Evolutionary conservation across 2,329 filamentous ascomycete species (phyloP).

Genomic region (Trichoderma sp.): DNA sequence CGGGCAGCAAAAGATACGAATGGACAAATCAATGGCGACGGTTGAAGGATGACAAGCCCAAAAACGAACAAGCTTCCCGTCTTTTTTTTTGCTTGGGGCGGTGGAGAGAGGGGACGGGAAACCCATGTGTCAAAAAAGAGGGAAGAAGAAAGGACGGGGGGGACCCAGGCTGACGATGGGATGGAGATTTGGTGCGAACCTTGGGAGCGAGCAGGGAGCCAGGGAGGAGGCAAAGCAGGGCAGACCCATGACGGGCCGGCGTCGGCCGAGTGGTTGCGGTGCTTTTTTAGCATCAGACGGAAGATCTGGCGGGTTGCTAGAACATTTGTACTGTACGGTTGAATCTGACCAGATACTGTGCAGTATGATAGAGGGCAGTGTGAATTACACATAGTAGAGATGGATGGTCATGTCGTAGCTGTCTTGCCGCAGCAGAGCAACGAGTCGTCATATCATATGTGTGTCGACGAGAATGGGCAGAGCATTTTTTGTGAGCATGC

Average conservation of each 20-base stretch:
- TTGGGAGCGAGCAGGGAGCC: background rate
- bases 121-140: conserved; percentile 13
- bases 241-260: conserved; percentile 17
- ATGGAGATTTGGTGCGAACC: background rate
- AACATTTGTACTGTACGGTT: background rate
- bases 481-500: background rate
- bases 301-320: background rate
- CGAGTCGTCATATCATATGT: background rate
- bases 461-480: background rate
- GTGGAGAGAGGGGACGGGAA: background rate
- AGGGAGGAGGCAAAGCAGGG: background rate
- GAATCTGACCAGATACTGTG: too few species aligned
- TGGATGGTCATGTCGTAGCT: background rate
- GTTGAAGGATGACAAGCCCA: background rate
- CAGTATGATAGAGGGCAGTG: too few species aligned
- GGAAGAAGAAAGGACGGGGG: background rate
- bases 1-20: background rate
- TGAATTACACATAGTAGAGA: too few species aligned
- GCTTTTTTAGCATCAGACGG: background rate
- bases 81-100: background rate
- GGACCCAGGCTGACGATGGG: conserved; percentile 1
- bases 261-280: conserved; percentile 4
- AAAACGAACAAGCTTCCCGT: background rate
- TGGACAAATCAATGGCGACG: background rate
- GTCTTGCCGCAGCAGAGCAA: background rate